These are phyloP conservation scores for Bipolaris cookei DNA, from an alignment of 2,329 filamentous ascomycete genomes.

Conservation along the genomic window DNA sequence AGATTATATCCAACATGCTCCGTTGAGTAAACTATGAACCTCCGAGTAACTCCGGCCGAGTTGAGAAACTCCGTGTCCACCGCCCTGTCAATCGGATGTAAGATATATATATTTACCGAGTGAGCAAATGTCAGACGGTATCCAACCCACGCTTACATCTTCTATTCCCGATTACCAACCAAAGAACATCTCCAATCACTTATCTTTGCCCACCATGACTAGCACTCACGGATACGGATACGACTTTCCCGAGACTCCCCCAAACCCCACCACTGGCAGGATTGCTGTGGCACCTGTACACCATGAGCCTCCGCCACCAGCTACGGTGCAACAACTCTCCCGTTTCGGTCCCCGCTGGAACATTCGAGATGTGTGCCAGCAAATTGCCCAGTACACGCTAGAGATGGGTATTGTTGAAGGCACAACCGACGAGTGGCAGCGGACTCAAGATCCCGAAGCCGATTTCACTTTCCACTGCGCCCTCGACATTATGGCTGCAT, in stretches of 20 bases:
- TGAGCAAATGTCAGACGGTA: neutral
- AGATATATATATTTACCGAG: neutral
- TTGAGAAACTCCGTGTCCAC: neutral
- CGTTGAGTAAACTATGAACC: neutral
- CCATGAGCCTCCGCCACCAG: neutral
- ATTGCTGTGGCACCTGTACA: neutral
- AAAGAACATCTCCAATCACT: neutral
- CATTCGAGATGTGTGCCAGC: neutral
- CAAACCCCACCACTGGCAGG: neutral
- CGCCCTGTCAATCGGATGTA: neutral
- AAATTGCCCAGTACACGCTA: neutral
- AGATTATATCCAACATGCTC: neutral
- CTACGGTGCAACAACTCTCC: neutral
- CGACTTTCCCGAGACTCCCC: neutral
- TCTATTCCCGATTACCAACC: neutral
- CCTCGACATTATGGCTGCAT: neutral
- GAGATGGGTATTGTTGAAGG: neutral
- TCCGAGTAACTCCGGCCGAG: neutral
- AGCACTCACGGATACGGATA: neutral
- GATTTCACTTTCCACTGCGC: neutral
- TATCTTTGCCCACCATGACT: neutral
- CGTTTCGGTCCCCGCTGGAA: neutral
- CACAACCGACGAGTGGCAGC: neutral
- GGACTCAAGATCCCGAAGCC: neutral
- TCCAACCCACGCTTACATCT: neutral